phyloP scores from a whole-genome alignment of 108 stramenopile genomes.

The Pseudonitzschia multiseries region DNA sequence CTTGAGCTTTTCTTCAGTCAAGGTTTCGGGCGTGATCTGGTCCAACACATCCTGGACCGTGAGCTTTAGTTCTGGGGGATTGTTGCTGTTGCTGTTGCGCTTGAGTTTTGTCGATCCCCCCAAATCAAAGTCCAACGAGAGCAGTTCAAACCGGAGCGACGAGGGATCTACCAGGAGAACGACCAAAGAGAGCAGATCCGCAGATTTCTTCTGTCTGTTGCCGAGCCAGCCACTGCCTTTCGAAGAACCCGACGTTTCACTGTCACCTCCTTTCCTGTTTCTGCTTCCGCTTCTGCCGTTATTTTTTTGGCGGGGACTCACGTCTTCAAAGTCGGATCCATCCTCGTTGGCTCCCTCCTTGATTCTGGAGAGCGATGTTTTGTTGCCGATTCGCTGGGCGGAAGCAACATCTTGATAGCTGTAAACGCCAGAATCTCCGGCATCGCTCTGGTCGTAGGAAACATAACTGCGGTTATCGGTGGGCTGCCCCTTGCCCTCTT shows the following conservation, averaged over 20 bases:
- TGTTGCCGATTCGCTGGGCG: background rate
- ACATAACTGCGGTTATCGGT: background rate
- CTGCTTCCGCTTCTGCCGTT: background rate
- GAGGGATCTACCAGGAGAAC: slow-evolving; percentile 1
- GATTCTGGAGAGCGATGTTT: background rate
- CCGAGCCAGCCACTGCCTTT: background rate
- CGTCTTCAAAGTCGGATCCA: background rate
- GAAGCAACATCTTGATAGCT: background rate
- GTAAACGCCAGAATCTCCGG: background rate
- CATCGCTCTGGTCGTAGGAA: background rate
- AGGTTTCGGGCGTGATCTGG: slow-evolving; percentile 6
- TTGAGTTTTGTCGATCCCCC: background rate
- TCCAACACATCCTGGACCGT: slow-evolving; percentile 13
- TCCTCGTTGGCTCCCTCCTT: background rate
- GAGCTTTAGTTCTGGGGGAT: background rate
- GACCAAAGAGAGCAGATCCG: slow-evolving; percentile 6
- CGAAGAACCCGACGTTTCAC: background rate
- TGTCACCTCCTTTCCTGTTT: background rate
- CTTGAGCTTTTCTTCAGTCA: background rate
- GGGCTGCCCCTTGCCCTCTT: background rate
- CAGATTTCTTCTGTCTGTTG: background rate
- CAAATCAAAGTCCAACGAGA: slow-evolving; percentile 11
- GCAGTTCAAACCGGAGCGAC: slow-evolving; percentile 1
- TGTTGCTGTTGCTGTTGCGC: background rate
- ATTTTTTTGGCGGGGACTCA: background rate